A percentile compares a stretch with the other conserved stretches of the same genome.
phyloP scores from a whole-genome alignment of 2,329 filamentous ascomycete genomes.

The Penicillium sclerotiorum region DNA sequence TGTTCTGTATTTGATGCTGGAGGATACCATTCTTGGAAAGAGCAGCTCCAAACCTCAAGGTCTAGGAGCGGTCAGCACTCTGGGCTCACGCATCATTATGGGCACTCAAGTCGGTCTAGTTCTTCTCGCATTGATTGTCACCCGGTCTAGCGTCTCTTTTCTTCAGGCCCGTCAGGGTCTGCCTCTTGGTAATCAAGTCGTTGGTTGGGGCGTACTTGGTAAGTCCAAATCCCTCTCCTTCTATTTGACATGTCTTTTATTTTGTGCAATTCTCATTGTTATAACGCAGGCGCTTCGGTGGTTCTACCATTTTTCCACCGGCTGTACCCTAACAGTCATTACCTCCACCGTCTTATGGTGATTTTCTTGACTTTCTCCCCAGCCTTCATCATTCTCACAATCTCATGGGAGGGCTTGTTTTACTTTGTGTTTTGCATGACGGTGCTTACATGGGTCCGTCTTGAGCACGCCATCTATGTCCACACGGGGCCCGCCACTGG shows the following conservation, averaged over 20 bases:
- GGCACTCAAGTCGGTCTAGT: constrained; percentile 69
- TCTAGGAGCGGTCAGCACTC: constrained; percentile 24
- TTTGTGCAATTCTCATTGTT: constrained; percentile 10
- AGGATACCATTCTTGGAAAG: constrained; percentile 61
- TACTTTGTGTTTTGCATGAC: constrained; percentile 86
- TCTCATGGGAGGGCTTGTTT: constrained; percentile 96
- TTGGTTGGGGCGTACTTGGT: constrained; percentile 81
- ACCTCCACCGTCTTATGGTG: constrained; percentile 83
- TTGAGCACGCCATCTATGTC: constrained; percentile 76
- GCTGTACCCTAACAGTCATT: constrained; percentile 78
- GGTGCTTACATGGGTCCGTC: constrained; percentile 84
- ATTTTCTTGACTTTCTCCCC: constrained; percentile 93
- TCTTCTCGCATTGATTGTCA: constrained; percentile 79
- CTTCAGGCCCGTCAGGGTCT: constrained; percentile 83
- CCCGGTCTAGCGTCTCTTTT: constrained; percentile 79
- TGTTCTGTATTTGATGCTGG: constrained; percentile 75
- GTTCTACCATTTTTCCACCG: constrained; percentile 79
- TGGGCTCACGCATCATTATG: constrained; percentile 47
- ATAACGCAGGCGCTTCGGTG: constrained; percentile 69
- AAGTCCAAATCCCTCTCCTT: constrained; percentile 33
- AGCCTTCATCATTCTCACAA: constrained; percentile 91
- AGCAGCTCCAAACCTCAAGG: constrained; percentile 34
- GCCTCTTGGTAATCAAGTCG: constrained; percentile 81
- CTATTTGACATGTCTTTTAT: neutral
- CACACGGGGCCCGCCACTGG: constrained; percentile 31